Percentiles rank a stretch among this genome's conserved stretches.
These are phyloP conservation scores for Podila verticillata DNA, from an alignment of 192 early-diverging fungal species.

Conservation along the genomic window DNA sequence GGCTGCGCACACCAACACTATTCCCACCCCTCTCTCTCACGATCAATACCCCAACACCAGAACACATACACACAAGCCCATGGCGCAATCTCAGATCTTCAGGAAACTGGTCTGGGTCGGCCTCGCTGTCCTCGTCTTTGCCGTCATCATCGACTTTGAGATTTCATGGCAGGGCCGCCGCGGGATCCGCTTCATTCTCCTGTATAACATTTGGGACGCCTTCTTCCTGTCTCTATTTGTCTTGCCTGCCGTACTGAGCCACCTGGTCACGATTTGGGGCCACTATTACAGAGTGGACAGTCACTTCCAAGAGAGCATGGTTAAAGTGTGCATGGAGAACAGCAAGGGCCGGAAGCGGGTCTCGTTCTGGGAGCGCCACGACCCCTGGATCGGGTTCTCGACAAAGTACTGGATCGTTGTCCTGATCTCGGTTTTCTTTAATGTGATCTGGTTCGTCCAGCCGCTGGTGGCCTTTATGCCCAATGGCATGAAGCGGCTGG, in stretches of 20 bases:
- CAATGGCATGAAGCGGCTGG: constrained; percentile 7
- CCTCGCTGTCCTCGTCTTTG: constrained; percentile 2
- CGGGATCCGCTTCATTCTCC: constrained; percentile 12
- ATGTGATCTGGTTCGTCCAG: constrained; percentile 36
- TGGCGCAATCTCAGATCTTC: constrained; percentile 3
- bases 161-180: constrained; percentile 6
- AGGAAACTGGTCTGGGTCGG: neutral
- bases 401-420: constrained; percentile 27
- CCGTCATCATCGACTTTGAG: constrained; percentile 15
- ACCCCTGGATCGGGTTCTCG: constrained; percentile 34
- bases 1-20: too few species aligned
- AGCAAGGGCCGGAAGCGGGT: constrained; percentile 13
- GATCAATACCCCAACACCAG: neutral
- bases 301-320: constrained; percentile 26
- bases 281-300: constrained; percentile 33
- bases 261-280: constrained; percentile 47
- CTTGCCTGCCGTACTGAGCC: constrained; percentile 19
- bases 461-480: constrained; percentile 30
- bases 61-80: neutral
- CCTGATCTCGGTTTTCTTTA: constrained; percentile 7
- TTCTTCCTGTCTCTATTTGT: constrained; percentile 18
- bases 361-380: constrained; percentile 38
- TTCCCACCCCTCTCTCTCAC: too few species aligned
- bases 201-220: constrained; percentile 29
- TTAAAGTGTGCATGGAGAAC: neutral